phyloP scores from a whole-genome alignment of 1,284 basidiomycete species.

The Takashimella koratensis region DNA sequence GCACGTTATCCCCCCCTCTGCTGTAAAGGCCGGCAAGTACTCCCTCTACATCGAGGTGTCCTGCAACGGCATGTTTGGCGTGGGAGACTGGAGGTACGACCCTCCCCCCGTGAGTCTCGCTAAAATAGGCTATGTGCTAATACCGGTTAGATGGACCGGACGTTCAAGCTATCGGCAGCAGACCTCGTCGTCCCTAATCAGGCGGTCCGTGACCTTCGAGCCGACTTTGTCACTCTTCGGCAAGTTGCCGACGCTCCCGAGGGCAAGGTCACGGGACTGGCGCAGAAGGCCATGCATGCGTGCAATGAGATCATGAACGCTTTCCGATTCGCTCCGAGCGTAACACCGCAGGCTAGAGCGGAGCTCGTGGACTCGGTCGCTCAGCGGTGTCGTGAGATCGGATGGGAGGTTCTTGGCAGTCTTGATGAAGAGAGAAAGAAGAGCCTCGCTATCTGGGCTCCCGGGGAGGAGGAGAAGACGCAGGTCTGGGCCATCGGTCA shows the following conservation, averaged over 20 bases:
- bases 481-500: constrained; percentile 35
- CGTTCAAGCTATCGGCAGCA: constrained; percentile 62
- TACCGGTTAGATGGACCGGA: constrained; percentile 62
- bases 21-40: constrained; percentile 59
- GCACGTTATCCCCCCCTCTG: constrained; percentile 70
- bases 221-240: constrained; percentile 71
- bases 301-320: constrained; percentile 87
- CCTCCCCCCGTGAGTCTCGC: no score
- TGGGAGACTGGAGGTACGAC: constrained; percentile 6
- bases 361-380: no score
- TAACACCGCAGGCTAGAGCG: no score
- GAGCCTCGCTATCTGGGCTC: constrained; percentile 9
- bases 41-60: constrained; percentile 77
- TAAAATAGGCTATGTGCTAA: no score
- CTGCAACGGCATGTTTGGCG: constrained; percentile 83
- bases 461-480: constrained; percentile 13
- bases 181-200: constrained; percentile 85
- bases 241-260: constrained; percentile 56
- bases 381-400: no score
- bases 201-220: constrained; percentile 72
- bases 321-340: constrained; percentile 67
- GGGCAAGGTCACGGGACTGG: constrained; percentile 47
- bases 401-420: no score
- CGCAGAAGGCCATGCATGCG: constrained; percentile 69
- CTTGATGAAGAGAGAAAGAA: constrained; percentile 59